phyloP scores from a whole-genome alignment of 2,329 filamentous ascomycete species.

The Onygenales sp. region DNA sequence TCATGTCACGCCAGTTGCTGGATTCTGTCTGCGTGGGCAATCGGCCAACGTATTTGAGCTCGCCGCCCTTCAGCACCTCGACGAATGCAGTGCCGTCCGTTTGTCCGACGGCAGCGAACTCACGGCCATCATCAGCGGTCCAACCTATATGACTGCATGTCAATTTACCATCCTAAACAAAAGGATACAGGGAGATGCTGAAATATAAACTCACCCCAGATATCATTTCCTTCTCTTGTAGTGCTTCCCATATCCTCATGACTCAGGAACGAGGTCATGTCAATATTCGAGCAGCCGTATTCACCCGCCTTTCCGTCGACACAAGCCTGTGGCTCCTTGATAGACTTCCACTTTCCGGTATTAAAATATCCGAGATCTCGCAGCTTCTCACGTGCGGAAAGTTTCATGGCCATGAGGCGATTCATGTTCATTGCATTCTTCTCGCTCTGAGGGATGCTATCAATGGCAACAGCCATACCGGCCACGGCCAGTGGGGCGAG shows the following conservation, averaged over 20 bases:
- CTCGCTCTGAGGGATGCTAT: not conserved
- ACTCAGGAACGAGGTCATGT: slow-evolving; percentile 30
- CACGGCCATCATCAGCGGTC: slow-evolving; percentile 40
- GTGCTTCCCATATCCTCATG: slow-evolving; percentile 29
- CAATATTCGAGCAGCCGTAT: slow-evolving; percentile 29
- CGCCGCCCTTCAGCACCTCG: slow-evolving; percentile 37
- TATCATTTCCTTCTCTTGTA: slow-evolving; percentile 30
- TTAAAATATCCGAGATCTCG: slow-evolving; percentile 7
- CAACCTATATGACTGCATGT: slow-evolving; percentile 24
- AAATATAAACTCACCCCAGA: slow-evolving; percentile 20
- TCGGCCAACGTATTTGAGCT: slow-evolving; percentile 39
- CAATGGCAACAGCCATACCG: slow-evolving; percentile 3
- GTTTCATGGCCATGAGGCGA: slow-evolving; percentile 13
- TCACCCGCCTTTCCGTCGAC: slow-evolving; percentile 25
- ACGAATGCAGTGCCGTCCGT: slow-evolving; percentile 43
- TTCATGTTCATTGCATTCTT: slow-evolving; percentile 8
- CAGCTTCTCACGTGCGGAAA: slow-evolving; percentile 6
- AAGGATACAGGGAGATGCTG: not conserved
- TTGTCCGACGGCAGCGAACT: slow-evolving; percentile 42
- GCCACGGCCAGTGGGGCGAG: slow-evolving; percentile 8
- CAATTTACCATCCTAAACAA: not conserved
- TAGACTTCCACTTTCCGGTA: slow-evolving; percentile 5
- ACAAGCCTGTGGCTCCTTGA: slow-evolving; percentile 13
- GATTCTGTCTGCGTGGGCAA: slow-evolving; percentile 33
- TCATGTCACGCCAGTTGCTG: slow-evolving; percentile 29